Conservation (phyloP, 1,284 basidiomycete genomes). For the Somion occarium region DNA sequence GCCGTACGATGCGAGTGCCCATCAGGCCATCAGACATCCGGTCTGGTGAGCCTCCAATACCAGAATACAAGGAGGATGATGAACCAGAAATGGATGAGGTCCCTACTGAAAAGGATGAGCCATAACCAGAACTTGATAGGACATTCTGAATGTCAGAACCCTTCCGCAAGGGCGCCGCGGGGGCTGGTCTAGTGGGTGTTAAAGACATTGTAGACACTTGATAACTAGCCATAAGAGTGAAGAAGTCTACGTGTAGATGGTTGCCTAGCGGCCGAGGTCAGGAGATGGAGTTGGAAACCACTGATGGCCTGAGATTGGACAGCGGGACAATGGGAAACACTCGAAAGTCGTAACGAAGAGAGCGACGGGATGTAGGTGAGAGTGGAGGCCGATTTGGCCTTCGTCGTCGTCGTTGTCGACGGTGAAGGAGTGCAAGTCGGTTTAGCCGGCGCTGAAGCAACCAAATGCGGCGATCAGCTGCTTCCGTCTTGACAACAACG, state of each 20-base stretch:
- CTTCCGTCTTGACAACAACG: background rate
- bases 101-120: constrained; percentile 49
- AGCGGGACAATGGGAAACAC: background rate
- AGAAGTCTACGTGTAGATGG: background rate
- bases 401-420: constrained; percentile 1
- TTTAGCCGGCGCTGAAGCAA: background rate
- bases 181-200: constrained; percentile 59
- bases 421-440: background rate
- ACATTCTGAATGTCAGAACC: constrained; percentile 37
- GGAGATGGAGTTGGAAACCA: background rate
- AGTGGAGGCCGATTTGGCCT: background rate
- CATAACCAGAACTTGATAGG: constrained; percentile 50
- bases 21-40: constrained; percentile 41
- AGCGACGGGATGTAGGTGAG: background rate
- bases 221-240: constrained; percentile 13
- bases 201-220: constrained; percentile 43
- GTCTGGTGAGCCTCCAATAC: constrained; percentile 74
- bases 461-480: background rate
- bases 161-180: constrained; percentile 55
- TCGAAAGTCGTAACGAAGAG: background rate
- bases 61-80: constrained; percentile 52
- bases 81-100: constrained; percentile 54
- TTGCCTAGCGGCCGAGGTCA: background rate
- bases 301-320: background rate
- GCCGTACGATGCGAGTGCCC: constrained; percentile 48